Percentiles rank a stretch among this genome's conserved stretches.
phyloP scores from a whole-genome alignment of 305 asterid genomes.

The Petunia hybrid region DNA sequence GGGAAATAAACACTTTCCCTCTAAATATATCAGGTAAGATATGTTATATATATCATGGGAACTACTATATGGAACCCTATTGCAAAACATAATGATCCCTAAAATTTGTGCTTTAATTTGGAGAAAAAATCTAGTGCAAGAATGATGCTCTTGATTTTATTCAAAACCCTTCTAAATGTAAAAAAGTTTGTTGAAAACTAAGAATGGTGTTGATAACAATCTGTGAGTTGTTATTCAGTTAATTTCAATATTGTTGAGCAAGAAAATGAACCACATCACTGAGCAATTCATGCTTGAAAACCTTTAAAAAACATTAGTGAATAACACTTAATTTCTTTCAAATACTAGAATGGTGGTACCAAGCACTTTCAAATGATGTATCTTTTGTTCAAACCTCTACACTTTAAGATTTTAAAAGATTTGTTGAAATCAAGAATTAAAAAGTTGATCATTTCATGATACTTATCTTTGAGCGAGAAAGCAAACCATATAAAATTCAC shows the following conservation, averaged over 20 bases:
- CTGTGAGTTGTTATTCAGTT: too few species aligned
- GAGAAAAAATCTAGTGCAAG: neutral
- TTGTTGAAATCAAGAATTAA: neutral
- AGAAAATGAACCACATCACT: too few species aligned
- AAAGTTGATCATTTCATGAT: neutral
- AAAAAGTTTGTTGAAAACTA: neutral
- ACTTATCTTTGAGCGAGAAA: too few species aligned
- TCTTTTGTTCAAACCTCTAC: neutral
- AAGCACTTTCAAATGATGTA: neutral
- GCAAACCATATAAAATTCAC: too few species aligned
- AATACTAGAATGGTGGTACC: neutral
- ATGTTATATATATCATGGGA: neutral
- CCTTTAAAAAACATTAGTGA: neutral
- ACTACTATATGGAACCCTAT: neutral
- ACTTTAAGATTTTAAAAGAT: neutral
- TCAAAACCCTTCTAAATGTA: slow-evolving; percentile 13
- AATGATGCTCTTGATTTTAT: slow-evolving; percentile 14
- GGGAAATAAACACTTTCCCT: neutral
- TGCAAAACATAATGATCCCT: slow-evolving; percentile 3
- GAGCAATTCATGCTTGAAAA: slow-evolving; percentile 10
- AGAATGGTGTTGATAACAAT: neutral
- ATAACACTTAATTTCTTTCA: neutral
- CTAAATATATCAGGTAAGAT: neutral
- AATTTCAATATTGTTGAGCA: too few species aligned
- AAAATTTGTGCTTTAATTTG: slow-evolving; percentile 19